phyloP scores from a whole-genome alignment of 805 yeast species.

The Saturnispora dispora region DNA sequence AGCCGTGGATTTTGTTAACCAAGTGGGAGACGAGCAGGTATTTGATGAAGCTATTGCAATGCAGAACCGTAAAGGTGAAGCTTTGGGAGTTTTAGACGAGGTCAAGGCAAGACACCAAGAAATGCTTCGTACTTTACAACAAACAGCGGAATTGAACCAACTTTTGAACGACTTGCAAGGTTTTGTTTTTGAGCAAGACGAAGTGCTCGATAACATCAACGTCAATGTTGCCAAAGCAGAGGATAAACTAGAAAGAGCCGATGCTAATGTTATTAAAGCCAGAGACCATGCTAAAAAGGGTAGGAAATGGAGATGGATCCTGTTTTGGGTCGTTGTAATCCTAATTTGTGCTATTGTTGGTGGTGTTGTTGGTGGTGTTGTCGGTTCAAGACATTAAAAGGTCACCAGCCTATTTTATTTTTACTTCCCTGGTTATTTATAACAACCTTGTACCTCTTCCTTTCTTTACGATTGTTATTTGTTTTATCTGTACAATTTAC shows the following conservation, averaged over 20 bases:
- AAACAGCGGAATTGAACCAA: constrained; percentile 92
- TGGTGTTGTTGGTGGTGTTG: constrained; percentile 55
- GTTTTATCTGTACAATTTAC: background rate
- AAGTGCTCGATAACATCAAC: constrained; percentile 72
- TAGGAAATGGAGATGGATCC: constrained; percentile 85
- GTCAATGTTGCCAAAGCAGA: constrained; percentile 77
- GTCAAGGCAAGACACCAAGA: constrained; percentile 95
- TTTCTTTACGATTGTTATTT: background rate
- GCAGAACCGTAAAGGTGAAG: constrained; percentile 88
- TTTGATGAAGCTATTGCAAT: constrained; percentile 87
- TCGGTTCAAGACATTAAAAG: constrained; percentile 24
- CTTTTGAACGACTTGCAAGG: constrained; percentile 94
- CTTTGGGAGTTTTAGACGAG: constrained; percentile 88
- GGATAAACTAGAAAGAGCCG: constrained; percentile 86
- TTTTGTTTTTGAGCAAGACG: constrained; percentile 92
- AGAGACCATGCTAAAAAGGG: constrained; percentile 81
- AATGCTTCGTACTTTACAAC: constrained; percentile 85
- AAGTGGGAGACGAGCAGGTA: constrained; percentile 79
- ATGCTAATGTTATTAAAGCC: constrained; percentile 88
- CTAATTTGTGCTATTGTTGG: constrained; percentile 58
- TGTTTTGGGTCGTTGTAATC: constrained; percentile 53
- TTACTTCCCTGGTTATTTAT: background rate
- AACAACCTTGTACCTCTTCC: background rate
- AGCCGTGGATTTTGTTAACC: constrained; percentile 77
- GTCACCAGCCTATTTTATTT: background rate